phyloP scores from a whole-genome alignment of 2,329 filamentous ascomycete species.

The Penicillium sp. region DNA sequence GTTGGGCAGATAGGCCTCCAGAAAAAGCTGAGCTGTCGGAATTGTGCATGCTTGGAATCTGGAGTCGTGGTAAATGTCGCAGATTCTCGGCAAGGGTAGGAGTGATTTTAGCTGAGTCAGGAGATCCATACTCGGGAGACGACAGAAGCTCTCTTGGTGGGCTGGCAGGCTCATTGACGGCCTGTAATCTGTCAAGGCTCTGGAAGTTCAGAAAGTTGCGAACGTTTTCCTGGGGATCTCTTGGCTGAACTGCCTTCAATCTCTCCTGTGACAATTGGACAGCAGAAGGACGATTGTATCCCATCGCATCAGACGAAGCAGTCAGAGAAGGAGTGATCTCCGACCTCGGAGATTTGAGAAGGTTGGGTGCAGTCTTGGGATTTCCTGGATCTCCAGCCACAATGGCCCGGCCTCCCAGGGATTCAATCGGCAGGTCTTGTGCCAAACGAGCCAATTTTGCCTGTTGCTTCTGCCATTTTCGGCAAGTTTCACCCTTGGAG shows the following conservation, averaged over 20 bases:
- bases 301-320: constrained; percentile 88
- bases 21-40: constrained; percentile 34
- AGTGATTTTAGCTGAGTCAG: constrained; percentile 11
- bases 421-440: constrained; percentile 74
- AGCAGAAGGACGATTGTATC: constrained; percentile 68
- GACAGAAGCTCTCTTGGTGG: constrained; percentile 55
- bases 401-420: constrained; percentile 73
- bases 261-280: constrained; percentile 74
- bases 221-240: constrained; percentile 91
- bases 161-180: constrained; percentile 62
- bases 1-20: constrained; percentile 32
- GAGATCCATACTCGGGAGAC: constrained; percentile 10
- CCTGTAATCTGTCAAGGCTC: constrained; percentile 52
- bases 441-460: constrained; percentile 75
- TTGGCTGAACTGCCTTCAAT: constrained; percentile 70
- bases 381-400: constrained; percentile 81
- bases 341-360: constrained; percentile 69
- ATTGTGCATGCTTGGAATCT: constrained; percentile 57
- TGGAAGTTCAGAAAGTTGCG: constrained; percentile 90
- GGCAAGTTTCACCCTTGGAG: constrained; percentile 83
- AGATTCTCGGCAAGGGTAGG: constrained; percentile 52
- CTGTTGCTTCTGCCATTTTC: constrained; percentile 82
- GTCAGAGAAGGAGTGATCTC: constrained; percentile 81
- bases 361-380: constrained; percentile 64
- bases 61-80: constrained; percentile 61